Evolutionary conservation across 2,329 filamentous ascomycete genomes (phyloP), one percentile per base, ranked within the genome.

Genomic region (Neocatenulostroma microsporum): DNA sequence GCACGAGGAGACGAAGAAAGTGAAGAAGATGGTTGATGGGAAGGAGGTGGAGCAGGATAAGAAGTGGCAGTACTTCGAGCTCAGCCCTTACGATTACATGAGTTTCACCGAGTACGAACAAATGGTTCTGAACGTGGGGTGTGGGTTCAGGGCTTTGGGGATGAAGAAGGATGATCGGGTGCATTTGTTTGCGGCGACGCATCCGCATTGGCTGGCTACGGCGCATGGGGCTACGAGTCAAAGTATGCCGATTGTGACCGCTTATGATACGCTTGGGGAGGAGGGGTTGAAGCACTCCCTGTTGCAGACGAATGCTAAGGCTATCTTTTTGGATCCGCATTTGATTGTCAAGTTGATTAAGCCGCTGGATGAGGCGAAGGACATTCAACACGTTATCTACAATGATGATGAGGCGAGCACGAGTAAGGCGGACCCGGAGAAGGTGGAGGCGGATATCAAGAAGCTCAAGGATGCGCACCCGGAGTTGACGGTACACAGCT

Each of bases 211-310:
- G 89, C 73, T 95, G 46, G 77, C 80, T 37, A 77, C 84, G 53
- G 83, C 88, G 18, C 57, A 62, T 30, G 58, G 68, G 69, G 82
- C 76, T 38, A 64, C 79, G 14, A 88, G 87, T n/a, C 89, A 96
- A 63, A 88, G 84, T 29, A 78, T 95, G 60, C 78, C 84, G 41
- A 88, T 95, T 49, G 89, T 95, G 34, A 96, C 89, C 30, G 87
- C 88, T 33, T 95, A 95, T 63, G 88, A 95, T 62, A 94, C 87
- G 21, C 80, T 95, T 29, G 88, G 88, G 36, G 76, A 85, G 53
- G 78, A 80, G 44, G 88, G 87, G 30, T 74, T 95, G 45, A 78
- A 82, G 66, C 87, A 94, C 68, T 93, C 87, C 3, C 74, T 95
- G 46, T 70, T 79, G 15, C 84, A 94, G 64, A 91, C 86, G 36